Conservation (phyloP, 257 asterid species). For the Fraxinus quadrangulata region DNA sequence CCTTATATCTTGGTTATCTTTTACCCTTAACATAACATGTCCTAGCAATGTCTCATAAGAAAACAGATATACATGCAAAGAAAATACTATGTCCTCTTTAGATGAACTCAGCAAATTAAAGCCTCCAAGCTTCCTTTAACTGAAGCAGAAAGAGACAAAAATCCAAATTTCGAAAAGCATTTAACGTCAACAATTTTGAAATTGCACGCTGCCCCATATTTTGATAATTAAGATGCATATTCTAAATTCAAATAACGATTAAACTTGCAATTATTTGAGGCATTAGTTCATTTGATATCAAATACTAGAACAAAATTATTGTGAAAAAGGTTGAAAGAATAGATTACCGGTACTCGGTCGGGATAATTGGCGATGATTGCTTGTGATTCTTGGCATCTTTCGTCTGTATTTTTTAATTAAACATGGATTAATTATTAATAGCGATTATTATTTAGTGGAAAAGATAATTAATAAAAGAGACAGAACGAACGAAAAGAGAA, state of each 20-base stretch:
- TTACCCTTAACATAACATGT: not conserved
- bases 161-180: not conserved
- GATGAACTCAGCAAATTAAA: not conserved
- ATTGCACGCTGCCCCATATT: not conserved
- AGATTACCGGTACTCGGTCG: constrained; percentile 79
- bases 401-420: constrained; percentile 42
- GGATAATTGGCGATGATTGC: constrained; percentile 86
- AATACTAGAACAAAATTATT: not conserved
- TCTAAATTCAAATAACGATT: not conserved
- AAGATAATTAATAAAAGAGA: not conserved
- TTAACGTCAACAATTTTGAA: not conserved
- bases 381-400: constrained; percentile 67
- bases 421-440: not conserved
- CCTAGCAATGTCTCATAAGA: not conserved
- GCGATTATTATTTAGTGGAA: not conserved
- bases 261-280: not conserved
- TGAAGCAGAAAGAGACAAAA: not conserved
- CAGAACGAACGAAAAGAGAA: constrained; percentile 52
- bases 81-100: not conserved
- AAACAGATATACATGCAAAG: not conserved
- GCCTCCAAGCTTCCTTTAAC: not conserved
- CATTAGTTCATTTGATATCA: not conserved
- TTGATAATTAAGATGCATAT: not conserved
- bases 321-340: not conserved
- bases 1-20: not conserved